phyloP scores from a whole-genome alignment of 306 rosid genomes.

The Echinosophora koreensis region DNA sequence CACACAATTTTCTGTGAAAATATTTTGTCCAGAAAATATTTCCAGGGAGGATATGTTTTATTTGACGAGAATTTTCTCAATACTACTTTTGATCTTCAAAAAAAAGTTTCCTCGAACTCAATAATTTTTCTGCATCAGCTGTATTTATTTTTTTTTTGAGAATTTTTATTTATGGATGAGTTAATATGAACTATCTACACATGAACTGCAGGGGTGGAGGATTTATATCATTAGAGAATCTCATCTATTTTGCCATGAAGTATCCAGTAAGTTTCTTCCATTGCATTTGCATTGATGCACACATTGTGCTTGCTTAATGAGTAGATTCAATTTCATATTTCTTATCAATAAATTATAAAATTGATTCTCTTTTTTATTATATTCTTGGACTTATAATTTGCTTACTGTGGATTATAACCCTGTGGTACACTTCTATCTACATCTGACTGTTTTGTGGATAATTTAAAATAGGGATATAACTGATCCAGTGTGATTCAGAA shows the following conservation, averaged over 20 bases:
- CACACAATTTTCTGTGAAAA: slow-evolving; percentile 9
- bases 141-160: not conserved
- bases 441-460: not conserved
- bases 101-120: slow-evolving; percentile 27
- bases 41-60: not conserved
- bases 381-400: not conserved
- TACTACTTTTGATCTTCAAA: not conserved
- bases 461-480: not conserved
- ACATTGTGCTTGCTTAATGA: slow-evolving; percentile 2
- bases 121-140: slow-evolving; percentile 19
- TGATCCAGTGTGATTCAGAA: not conserved
- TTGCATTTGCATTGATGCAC: slow-evolving; percentile 19
- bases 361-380: not conserved
- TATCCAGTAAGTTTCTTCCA: slow-evolving; percentile 77
- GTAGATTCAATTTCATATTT: slow-evolving; percentile 5
- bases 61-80: slow-evolving; percentile 23
- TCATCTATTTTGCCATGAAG: slow-evolving; percentile 78
- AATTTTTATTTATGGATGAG: not conserved
- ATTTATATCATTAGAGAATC: slow-evolving; percentile 90
- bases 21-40: slow-evolving; percentile 14
- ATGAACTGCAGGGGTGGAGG: slow-evolving; percentile 90
- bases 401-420: not conserved
- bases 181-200: slow-evolving; percentile 41
- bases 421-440: slow-evolving; percentile 1
- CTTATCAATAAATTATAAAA: not conserved